Conservation (phyloP, 805 yeast genomes). For the Cyberlindnera suaveolens region DNA sequence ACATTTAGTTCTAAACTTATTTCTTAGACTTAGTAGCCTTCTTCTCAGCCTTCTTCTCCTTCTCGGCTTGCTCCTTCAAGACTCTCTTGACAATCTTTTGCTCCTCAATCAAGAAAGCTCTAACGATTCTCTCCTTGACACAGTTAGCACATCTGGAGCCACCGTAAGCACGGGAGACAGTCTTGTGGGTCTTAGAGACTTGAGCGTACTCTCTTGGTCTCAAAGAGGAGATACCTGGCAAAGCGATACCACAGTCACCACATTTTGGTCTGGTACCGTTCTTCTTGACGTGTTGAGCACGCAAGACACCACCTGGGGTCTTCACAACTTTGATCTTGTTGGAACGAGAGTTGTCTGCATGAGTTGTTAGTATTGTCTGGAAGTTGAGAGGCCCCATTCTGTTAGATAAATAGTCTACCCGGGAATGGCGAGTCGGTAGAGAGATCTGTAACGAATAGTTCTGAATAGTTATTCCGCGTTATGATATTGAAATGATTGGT, state of each 20-base stretch:
- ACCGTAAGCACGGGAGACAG: conserved; percentile 99
- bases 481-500: too few species aligned
- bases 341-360: conserved; percentile 96
- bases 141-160: conserved; percentile 98
- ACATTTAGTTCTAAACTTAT: conserved; percentile 13
- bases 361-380: conserved; percentile 18
- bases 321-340: conserved; percentile 99
- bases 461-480: too few species aligned
- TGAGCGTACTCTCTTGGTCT: conserved; percentile 98
- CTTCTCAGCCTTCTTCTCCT: conserved; percentile 64
- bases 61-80: conserved; percentile 91
- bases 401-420: too few species aligned
- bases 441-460: too few species aligned
- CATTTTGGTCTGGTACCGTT: conserved; percentile 74
- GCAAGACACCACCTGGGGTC: conserved; percentile 99
- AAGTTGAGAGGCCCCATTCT: neutral
- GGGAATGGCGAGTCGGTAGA: too few species aligned
- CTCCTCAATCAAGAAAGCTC: conserved; percentile 99
- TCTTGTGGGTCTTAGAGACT: conserved; percentile 93
- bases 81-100: conserved; percentile 99
- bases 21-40: conserved; percentile 28
- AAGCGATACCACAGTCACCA: conserved; percentile 76
- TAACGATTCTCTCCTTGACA: conserved; percentile 98
- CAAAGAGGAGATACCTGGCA: conserved; percentile 85
- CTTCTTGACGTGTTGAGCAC: conserved; percentile 96